Conservation (phyloP, 2,329 filamentous ascomycete species). For the Colletotrichum navitas region DNA sequence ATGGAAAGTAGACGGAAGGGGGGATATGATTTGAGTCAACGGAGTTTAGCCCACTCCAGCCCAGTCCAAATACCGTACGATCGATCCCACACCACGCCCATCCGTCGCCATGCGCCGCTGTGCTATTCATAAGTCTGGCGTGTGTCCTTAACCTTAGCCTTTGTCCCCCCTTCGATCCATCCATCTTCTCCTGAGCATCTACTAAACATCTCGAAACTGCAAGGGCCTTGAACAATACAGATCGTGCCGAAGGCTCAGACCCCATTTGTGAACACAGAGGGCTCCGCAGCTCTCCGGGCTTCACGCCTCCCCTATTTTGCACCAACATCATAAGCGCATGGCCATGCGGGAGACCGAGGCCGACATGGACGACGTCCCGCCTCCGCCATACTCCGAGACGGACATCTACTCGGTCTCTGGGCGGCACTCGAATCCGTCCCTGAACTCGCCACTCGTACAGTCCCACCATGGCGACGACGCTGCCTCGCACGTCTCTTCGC, state of each 20-base stretch:
- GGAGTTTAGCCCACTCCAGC: constrained; percentile 26
- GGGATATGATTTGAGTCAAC: constrained; percentile 34
- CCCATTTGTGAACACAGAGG: background rate
- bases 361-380: constrained; percentile 57
- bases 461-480: constrained; percentile 49
- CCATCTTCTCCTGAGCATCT: background rate
- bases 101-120: constrained; percentile 17
- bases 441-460: constrained; percentile 42
- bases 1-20: background rate
- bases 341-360: constrained; percentile 28
- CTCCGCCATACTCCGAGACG: constrained; percentile 70
- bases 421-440: constrained; percentile 29
- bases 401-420: constrained; percentile 65
- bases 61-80: constrained; percentile 34
- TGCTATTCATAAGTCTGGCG: constrained; percentile 27
- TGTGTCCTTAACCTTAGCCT: constrained; percentile 23
- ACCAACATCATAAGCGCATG: constrained; percentile 16
- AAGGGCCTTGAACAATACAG: background rate
- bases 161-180: background rate
- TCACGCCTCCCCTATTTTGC: background rate
- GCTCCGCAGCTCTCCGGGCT: background rate
- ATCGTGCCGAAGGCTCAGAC: background rate
- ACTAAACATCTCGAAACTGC: background rate
- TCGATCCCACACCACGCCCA: constrained; percentile 26
- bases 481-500: constrained; percentile 54